Evolutionary conservation across 169 alveolate species (phyloP).

Genomic region (Fabrea salina): DNA sequence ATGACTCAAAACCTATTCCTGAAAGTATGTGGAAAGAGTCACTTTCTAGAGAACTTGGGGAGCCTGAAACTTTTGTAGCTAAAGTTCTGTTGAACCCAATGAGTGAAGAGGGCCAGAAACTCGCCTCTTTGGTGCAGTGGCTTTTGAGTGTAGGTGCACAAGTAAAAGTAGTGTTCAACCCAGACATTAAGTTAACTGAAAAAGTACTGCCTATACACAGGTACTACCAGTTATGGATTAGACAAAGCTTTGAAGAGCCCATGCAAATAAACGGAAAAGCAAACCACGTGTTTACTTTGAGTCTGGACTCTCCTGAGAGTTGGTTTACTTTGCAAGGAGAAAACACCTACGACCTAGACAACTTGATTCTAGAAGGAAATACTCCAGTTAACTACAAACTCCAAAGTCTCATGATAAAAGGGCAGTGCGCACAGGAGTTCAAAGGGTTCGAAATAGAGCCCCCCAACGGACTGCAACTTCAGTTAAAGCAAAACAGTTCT

Average conservation of each 20-base stretch:
- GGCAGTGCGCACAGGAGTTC: slow-evolving; percentile 7
- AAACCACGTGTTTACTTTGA: background rate
- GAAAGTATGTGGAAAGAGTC: background rate
- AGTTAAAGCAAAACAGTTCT: background rate
- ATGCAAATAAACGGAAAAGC: background rate
- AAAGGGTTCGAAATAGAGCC: slow-evolving; percentile 23
- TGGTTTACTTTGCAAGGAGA: background rate
- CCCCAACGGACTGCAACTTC: slow-evolving; percentile 35
- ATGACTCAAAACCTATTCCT: background rate
- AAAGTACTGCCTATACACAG: background rate
- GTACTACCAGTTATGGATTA: background rate
- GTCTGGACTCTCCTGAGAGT: background rate
- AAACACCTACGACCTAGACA: slow-evolving; percentile 6
- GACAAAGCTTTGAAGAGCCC: background rate
- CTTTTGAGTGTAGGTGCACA: background rate
- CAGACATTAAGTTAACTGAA: background rate
- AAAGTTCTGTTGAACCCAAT: background rate
- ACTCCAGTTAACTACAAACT: background rate
- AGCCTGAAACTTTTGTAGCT: background rate
- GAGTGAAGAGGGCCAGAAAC: background rate
- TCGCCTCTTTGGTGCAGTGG: background rate
- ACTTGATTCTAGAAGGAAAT: background rate
- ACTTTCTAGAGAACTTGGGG: background rate
- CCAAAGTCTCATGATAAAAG: background rate
- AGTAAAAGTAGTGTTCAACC: background rate